Evolutionary conservation across 768 basidiomycete genomes (phyloP).

Genomic region (Auricularia cornea): DNA sequence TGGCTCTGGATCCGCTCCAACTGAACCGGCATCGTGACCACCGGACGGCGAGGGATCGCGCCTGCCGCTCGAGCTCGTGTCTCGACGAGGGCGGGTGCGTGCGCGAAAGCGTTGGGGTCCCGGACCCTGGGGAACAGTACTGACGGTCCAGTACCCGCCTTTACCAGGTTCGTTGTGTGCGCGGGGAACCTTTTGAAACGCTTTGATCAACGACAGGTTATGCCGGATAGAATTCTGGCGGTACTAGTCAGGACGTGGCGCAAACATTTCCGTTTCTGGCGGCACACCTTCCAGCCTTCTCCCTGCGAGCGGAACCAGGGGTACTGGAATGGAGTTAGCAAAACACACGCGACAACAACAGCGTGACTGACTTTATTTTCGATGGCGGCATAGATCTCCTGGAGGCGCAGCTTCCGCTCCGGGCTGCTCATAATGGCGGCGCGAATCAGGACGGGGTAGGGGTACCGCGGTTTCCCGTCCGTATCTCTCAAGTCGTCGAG

Average conservation of each 20-base stretch:
- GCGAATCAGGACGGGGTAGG: background rate
- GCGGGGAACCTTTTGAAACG: slow-evolving; percentile 47
- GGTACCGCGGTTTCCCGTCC: background rate
- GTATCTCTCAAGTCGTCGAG: background rate
- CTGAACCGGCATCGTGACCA: background rate
- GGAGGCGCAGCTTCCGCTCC: background rate
- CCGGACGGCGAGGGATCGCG: background rate
- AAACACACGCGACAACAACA: background rate
- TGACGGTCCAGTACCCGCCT: slow-evolving; percentile 33
- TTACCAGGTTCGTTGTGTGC: slow-evolving; percentile 65
- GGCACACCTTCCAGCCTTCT: background rate
- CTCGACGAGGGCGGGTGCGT: background rate
- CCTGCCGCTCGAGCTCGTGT: background rate
- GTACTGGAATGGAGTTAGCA: background rate
- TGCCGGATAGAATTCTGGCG: slow-evolving; percentile 43
- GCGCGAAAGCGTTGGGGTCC: background rate
- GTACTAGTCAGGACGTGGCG: background rate
- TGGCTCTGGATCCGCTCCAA: background rate
- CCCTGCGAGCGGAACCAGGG: background rate
- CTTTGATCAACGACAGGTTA: slow-evolving; percentile 44
- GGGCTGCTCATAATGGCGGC: background rate
- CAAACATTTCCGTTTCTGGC: background rate
- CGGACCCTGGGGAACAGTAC: background rate
- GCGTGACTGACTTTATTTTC: background rate
- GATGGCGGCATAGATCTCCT: background rate